A percentile compares a stretch with the other conserved stretches of the same genome.
Conservation (phyloP, 305 asterid species). For the Solanum hybrid region DNA sequence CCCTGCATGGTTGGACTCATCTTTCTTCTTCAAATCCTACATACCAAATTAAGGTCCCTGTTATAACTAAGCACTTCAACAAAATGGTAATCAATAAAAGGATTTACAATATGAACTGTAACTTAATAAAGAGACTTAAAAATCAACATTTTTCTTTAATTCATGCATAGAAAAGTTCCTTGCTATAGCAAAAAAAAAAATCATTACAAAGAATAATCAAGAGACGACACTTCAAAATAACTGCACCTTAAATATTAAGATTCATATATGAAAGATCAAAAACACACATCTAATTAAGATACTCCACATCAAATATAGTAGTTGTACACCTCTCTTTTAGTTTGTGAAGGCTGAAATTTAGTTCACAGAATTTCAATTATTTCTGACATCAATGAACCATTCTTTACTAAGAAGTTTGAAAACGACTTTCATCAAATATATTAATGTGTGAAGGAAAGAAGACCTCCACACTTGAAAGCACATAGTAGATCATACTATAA, state of each 20-base stretch:
- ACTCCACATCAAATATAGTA: background rate
- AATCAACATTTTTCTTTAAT: background rate
- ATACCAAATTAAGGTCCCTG: too few species aligned
- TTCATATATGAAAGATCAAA: background rate
- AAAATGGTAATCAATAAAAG: background rate
- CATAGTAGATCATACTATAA: too few species aligned
- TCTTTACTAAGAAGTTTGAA: too few species aligned
- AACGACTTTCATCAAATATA: too few species aligned
- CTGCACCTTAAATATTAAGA: background rate
- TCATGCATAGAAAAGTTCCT: background rate
- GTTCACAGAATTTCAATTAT: slow-evolving; percentile 11
- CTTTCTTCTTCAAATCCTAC: too few species aligned
- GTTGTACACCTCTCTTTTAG: background rate
- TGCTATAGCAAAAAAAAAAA: background rate
- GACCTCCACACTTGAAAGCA: too few species aligned
- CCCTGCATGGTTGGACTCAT: too few species aligned
- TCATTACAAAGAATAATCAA: too few species aligned
- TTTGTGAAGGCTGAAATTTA: background rate
- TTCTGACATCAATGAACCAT: background rate
- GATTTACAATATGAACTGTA: background rate
- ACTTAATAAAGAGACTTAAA: background rate
- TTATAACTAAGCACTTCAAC: background rate
- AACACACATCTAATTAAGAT: background rate
- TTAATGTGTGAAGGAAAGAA: too few species aligned
- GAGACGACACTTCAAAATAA: background rate